These are phyloP conservation scores for Margaritispora aquatica DNA, from an alignment of 495 filamentous ascomycete species.

Conservation along the genomic window DNA sequence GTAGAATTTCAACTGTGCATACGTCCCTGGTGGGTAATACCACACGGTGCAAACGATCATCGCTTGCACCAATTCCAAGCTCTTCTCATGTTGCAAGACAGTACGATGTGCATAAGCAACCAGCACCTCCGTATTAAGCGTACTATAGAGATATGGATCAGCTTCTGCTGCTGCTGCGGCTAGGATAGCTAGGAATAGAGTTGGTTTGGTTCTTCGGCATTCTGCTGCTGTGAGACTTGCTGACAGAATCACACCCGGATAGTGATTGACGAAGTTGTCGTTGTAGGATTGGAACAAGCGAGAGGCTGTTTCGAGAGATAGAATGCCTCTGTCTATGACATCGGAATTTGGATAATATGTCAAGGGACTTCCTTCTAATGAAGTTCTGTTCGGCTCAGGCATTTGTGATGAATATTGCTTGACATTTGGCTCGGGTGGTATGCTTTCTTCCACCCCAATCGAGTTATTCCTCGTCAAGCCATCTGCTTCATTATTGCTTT, in stretches of 20 bases:
- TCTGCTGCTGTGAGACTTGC: slow-evolving; percentile 32
- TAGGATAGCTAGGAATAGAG: slow-evolving; percentile 44
- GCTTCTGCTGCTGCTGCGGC: slow-evolving; percentile 39
- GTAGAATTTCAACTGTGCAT: slow-evolving; percentile 43
- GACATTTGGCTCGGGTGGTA: not conserved
- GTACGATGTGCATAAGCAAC: slow-evolving; percentile 40
- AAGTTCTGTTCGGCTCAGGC: not conserved
- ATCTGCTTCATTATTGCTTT: not conserved
- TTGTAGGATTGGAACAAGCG: slow-evolving; percentile 39
- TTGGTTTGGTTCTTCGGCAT: slow-evolving; percentile 37
- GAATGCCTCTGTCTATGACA: slow-evolving; percentile 40
- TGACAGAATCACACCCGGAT: slow-evolving; percentile 37
- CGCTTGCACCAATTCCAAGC: slow-evolving; percentile 46
- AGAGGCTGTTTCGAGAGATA: slow-evolving; percentile 38
- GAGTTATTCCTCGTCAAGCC: too few species aligned
- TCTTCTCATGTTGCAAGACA: slow-evolving; percentile 45
- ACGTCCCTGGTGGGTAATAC: slow-evolving; percentile 42
- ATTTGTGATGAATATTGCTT: not conserved
- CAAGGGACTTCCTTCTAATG: not conserved
- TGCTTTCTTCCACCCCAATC: too few species aligned
- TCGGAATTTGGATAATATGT: slow-evolving; percentile 25
- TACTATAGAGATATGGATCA: slow-evolving; percentile 34
- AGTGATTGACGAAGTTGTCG: slow-evolving; percentile 35
- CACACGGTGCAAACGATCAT: slow-evolving; percentile 40
- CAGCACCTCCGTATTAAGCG: slow-evolving; percentile 41